Base-by-base conservation (phyloP, 2,329 filamentous ascomycete species). In the Sarocladiaceae sp. region DNA sequence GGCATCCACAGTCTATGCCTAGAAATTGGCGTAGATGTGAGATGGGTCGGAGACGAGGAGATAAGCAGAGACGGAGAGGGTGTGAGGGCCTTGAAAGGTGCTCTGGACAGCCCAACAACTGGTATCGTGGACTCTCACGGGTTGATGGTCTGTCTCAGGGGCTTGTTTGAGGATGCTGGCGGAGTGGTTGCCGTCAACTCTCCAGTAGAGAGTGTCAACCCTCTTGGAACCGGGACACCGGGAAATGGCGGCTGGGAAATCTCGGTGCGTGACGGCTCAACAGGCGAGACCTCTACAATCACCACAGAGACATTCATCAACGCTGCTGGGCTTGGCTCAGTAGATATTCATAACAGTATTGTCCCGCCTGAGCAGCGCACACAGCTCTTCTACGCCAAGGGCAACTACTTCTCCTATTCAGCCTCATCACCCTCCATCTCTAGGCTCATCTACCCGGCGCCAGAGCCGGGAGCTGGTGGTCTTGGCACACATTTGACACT, bases 401-500 rank as follows among this genome's bases (percentile, higher is more conserved):
- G 94, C 1, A 93, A 90, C 55, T 99, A 99, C 73, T 97, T 95
- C 72, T 88, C 86, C 26, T 97, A 97, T 72, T 70, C 78, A 0
- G 74, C 82, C 1, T 81, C 84, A 0, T 63, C 64, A 1, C 92
- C 90, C 0, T 65, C 62, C 26, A 83, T 92, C 11, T 74, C 71
- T 2, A 89, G 87, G 0, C 81, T 99, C 20, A 77, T 99, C 49
- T 99, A 97, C 64, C 94, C 94, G 0, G 91, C 88, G 0, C 91
- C 93, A 0, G 76, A 88, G 8, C 87, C 91, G 0, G 92, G 92
- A 2, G 81, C 86, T 20, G 92, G 83, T 50, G 93, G 94, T 0
- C 74, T 99, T 1, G 94, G 94, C 46, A 97, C 94, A 0, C 94
- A 99, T 68, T 75, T 99, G 17, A 99, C 94, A 1, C 79, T 97